Base-by-base conservation (phyloP, 78 protist genomes). In the slime mould (Dictyostelium discoideum) region DNA sequence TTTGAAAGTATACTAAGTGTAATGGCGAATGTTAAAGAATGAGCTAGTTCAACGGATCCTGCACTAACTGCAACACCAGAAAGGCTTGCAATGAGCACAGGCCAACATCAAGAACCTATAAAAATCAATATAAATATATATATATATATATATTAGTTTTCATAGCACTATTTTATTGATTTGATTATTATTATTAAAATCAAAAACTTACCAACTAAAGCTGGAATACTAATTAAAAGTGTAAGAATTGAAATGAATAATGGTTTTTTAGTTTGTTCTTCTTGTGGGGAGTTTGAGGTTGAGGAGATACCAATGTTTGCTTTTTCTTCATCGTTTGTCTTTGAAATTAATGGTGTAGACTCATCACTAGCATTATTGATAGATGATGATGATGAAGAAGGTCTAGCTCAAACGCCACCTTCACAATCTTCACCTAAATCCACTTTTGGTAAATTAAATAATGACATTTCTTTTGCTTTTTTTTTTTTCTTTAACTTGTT, bases 381-480 rank as follows among this genome's bases (percentile, higher is more conserved):
- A 20, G 24, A 22, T 40, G 93, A 46, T 18, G 29, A n/a, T 86
- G 83, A 26, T 50, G 84, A 48, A 18, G 85, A 6, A 24, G 94
- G 94, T 16, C 87, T 22, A 6, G 87, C 87, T 90, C 94, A 90
- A 29, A 90, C 94, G 8, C 94, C 94, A 20, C 87, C 94, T 3
- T 69, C 94, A 37, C 94, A 90, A 50, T 90, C 87, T 7, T 82
- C 87, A 3, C 42, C 93, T 39, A 44, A 48, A 7, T 40, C 54
- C 16, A 44, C 74, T 16, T 69, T 76, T 13, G 48, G 29, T 44
- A 44, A 42, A 50, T 44, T 46, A 72, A 90, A 90, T 40, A 90
- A 90, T 42, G 94, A 90, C 94, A 90, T 90, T 87, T 4, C 5
- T 32, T 42, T 22, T 32, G 5, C 3, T 50, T 50, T 50, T 50